Conservation (phyloP, 148 eudicot species). For the Silene uniflora region DNA sequence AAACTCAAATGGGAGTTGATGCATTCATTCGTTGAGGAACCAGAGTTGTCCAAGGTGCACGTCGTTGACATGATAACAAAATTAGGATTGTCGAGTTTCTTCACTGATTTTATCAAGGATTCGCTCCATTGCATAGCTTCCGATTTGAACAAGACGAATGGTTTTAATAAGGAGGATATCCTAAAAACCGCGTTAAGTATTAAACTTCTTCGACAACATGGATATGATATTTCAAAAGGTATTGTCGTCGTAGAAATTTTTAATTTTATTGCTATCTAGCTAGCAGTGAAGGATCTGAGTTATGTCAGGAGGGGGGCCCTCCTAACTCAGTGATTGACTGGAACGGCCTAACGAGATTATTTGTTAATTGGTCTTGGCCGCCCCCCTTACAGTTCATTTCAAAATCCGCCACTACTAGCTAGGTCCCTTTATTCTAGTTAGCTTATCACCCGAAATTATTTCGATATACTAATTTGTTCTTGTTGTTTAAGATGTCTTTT, state of each 20-base stretch:
- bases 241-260: no score
- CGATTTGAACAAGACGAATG: neutral
- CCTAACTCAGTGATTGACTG: no score
- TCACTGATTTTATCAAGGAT: slow-evolving; percentile 25
- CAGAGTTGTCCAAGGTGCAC: slow-evolving; percentile 19
- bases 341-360: no score
- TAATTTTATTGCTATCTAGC: no score
- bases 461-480: neutral
- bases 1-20: slow-evolving; percentile 24
- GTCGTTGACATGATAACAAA: slow-evolving; percentile 28
- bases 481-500: no score
- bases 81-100: slow-evolving; percentile 25
- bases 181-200: slow-evolving; percentile 28
- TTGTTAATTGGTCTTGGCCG: no score
- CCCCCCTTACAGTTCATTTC: no score
- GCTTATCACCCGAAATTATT: no score
- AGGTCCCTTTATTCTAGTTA: no score
- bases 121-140: slow-evolving; percentile 18
- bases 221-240: slow-evolving; percentile 39
- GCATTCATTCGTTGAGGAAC: slow-evolving; percentile 1
- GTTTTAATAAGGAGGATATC: slow-evolving; percentile 14
- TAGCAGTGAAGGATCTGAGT: no score
- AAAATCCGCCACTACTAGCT: no score
- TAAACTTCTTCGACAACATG: slow-evolving; percentile 41
- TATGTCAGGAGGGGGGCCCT: no score